These are phyloP conservation scores for Phascolomyces articulosus DNA, from an alignment of 371 early-diverging fungal species.

Conservation along the genomic window DNA sequence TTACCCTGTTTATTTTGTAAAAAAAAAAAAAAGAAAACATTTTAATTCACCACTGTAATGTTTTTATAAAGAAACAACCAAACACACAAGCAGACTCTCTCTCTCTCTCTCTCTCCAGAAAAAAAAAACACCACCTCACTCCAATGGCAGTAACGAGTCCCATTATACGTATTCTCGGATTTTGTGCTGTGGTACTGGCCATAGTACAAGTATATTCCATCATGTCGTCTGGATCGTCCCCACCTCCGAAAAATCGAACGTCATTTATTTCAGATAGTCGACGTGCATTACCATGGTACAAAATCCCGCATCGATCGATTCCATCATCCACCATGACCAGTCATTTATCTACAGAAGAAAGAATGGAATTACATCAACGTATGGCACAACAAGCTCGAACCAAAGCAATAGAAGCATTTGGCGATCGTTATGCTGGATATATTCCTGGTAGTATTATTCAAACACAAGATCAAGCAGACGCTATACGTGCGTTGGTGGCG, in stretches of 20 bases:
- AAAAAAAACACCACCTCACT: too few species aligned
- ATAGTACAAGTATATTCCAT: neutral
- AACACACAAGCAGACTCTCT: too few species aligned
- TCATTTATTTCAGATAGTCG: neutral
- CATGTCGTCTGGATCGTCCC: neutral
- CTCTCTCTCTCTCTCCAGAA: too few species aligned
- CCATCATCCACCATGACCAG: neutral
- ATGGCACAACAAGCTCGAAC: neutral
- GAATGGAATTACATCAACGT: neutral
- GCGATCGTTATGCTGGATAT: neutral
- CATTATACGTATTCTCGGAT: neutral
- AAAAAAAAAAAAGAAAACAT: too few species aligned
- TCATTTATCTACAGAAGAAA: slow-evolving; percentile 5
- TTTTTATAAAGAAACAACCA: too few species aligned
- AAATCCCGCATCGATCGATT: neutral
- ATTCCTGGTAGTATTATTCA: slow-evolving; percentile 19
- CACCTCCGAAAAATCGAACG: neutral
- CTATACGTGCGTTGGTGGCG: slow-evolving; percentile 16
- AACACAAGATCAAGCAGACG: slow-evolving; percentile 11
- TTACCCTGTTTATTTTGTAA: too few species aligned
- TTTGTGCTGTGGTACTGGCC: neutral
- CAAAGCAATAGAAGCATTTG: slow-evolving; percentile 7
- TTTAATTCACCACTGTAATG: too few species aligned
- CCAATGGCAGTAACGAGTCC: neutral
- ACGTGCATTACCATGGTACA: slow-evolving; percentile 15